These are phyloP conservation scores for Fragilaria radians DNA, from an alignment of 108 stramenopile genomes.

Conservation along the genomic window DNA sequence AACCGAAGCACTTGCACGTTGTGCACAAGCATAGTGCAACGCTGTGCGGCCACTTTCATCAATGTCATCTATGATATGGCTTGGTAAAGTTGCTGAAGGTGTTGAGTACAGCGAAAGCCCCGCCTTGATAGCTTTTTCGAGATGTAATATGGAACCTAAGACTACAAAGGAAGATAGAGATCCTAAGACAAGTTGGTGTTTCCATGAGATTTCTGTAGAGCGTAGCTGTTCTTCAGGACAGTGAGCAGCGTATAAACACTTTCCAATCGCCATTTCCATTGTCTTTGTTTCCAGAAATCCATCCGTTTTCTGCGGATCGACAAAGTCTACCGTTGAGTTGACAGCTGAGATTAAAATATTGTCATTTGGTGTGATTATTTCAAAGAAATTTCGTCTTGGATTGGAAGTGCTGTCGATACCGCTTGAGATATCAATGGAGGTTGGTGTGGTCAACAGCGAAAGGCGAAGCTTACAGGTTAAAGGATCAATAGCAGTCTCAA, in stretches of 20 bases:
- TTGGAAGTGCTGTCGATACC: slow-evolving; percentile 17
- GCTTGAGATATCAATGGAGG: slow-evolving; percentile 35
- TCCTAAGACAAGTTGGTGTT: slow-evolving; percentile 73
- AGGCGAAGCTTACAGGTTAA: slow-evolving; percentile 66
- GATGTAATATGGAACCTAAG: slow-evolving; percentile 41
- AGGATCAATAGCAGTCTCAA: slow-evolving; percentile 65
- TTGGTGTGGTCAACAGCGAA: slow-evolving; percentile 62
- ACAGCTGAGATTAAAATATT: slow-evolving; percentile 55
- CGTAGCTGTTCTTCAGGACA: not conserved
- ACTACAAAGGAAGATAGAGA: slow-evolving; percentile 72
- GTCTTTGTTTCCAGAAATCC: slow-evolving; percentile 38
- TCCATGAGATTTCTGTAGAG: slow-evolving; percentile 25
- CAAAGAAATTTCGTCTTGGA: slow-evolving; percentile 52
- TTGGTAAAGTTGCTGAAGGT: not conserved
- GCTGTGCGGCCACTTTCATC: slow-evolving; percentile 69
- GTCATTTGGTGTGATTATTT: slow-evolving; percentile 58
- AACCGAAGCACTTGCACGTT: slow-evolving; percentile 41
- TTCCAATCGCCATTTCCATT: slow-evolving; percentile 39
- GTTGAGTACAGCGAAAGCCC: slow-evolving; percentile 6
- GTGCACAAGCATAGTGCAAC: slow-evolving; percentile 66
- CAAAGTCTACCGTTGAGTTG: slow-evolving; percentile 9
- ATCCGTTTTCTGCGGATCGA: slow-evolving; percentile 23
- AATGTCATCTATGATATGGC: slow-evolving; percentile 41
- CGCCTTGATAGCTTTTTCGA: slow-evolving; percentile 40
- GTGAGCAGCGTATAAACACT: slow-evolving; percentile 51